Conservation (phyloP, 2,329 filamentous ascomycete species). For the Cladosporium sp. region DNA sequence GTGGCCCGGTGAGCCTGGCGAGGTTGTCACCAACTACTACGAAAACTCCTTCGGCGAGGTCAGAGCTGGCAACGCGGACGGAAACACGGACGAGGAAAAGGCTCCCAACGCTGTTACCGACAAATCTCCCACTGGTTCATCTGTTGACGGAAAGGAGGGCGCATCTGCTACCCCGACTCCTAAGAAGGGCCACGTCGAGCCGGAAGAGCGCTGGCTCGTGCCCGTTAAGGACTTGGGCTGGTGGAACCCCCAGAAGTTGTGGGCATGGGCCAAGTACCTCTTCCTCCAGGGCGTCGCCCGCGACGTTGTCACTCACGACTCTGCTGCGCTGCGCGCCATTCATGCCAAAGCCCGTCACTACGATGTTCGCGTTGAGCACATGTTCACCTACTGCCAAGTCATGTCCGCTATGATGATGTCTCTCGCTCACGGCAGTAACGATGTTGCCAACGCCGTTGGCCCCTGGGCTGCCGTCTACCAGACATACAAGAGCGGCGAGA, state of each 20-base stretch:
- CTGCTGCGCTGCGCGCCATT: constrained; percentile 51
- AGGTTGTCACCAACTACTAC: constrained; percentile 21
- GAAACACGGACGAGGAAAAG: constrained; percentile 5
- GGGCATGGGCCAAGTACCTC: constrained; percentile 18
- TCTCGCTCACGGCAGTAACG: constrained; percentile 66
- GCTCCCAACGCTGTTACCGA: not conserved
- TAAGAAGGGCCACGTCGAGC: not conserved
- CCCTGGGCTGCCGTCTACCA: constrained; percentile 59
- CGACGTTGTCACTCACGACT: constrained; percentile 26
- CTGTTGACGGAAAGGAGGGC: not conserved
- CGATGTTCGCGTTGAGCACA: constrained; percentile 58
- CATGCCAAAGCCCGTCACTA: constrained; percentile 42
- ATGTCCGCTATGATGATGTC: constrained; percentile 67
- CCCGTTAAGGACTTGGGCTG: constrained; percentile 4
- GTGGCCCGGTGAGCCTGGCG: constrained; percentile 18
- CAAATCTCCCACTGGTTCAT: not conserved
- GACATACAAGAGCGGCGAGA: constrained; percentile 49
- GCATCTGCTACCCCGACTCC: not conserved
- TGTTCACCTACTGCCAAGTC: constrained; percentile 63
- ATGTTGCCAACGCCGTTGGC: constrained; percentile 57
- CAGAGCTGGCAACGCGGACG: constrained; percentile 4
- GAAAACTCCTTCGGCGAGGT: constrained; percentile 16
- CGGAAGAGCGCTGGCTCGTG: constrained; percentile 9
- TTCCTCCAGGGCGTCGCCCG: constrained; percentile 21
- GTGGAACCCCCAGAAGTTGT: constrained; percentile 15